These are phyloP conservation scores for Hypoxylon sp. DNA, from an alignment of 2,329 filamentous ascomycete genomes.

Conservation along the genomic window DNA sequence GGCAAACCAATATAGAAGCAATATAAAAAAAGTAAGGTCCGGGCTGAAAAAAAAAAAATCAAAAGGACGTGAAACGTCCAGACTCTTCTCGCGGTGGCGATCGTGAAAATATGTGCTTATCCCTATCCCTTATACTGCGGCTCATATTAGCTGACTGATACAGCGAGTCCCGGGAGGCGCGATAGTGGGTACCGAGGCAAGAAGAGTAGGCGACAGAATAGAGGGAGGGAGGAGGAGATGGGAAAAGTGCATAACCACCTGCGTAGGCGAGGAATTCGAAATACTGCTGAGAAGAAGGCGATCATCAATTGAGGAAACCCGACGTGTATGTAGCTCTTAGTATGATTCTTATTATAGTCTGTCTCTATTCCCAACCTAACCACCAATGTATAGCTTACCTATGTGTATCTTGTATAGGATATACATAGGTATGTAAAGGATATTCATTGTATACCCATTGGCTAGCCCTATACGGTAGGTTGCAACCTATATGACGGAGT, in stretches of 20 bases:
- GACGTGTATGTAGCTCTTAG: not conserved
- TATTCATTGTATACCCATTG: too few species aligned
- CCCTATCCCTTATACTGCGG: not conserved
- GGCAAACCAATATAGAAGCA: constrained; percentile 1
- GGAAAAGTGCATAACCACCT: not conserved
- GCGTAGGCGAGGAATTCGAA: not conserved
- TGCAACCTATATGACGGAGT: not conserved
- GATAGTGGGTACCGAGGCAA: not conserved
- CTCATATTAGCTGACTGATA: not conserved
- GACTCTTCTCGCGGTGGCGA: not conserved
- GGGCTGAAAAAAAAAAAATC: too few species aligned
- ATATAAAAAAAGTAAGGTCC: not conserved
- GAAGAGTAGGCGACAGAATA: not conserved
- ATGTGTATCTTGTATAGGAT: not conserved
- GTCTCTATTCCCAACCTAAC: too few species aligned
- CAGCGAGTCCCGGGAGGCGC: constrained; percentile 3
- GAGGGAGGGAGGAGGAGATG: not conserved
- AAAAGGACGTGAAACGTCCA: not conserved
- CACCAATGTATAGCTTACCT: too few species aligned
- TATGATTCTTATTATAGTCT: not conserved
- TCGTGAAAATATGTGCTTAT: constrained; percentile 2
- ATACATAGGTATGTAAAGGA: not conserved
- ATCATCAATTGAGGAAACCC: not conserved
- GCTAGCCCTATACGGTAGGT: not conserved
- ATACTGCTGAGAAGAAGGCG: not conserved